Evolutionary conservation across 805 yeast genomes (phyloP), one percentile per base, ranked within the genome.

Genomic region (Kodamaea nitidulidarum): DNA sequence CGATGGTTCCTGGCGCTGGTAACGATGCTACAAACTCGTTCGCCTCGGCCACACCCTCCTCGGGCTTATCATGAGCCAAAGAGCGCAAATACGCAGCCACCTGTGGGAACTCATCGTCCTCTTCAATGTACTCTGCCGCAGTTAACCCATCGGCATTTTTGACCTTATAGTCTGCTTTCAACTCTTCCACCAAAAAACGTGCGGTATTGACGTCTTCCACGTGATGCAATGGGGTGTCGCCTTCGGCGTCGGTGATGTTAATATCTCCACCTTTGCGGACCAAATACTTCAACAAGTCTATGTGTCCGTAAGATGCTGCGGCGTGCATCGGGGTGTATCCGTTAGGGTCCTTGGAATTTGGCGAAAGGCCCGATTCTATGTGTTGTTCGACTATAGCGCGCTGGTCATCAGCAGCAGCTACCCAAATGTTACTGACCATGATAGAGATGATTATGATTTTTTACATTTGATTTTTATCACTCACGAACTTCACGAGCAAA

Each of bases 241-340:
- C 97, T 48, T 95, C 98, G 15, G 63, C 63, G 50, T 93, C 99
- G 42, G 71, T 79, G 22, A 90, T 66, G 57, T 93, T 88, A 16
- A 88, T 75, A 54, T 93, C 81, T 5, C 96, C 98, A 7, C 85
- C 85, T 14, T 62, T 49, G 14, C 63, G 57, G 4, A 50, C 49
- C 33, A 88, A 67, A 46, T 73, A 75, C 41, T 64, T 58, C 27
- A 93, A 65, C 28, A 93, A 65, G 7, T 83, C 88, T 2, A 63
- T 50, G 56, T 91, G 90, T 7, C 91, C 91, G 60, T 93, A 93
- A 1, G 97, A 84, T 2, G 95, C 95, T 1, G 98, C 98, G 0
- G 99, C 99, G 59, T 93, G 99, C 9, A 93, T 73, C 5, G 98
- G 95, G 0, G 98, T 91, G 61, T 95, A 93, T 1, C 99, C 99